phyloP scores from a whole-genome alignment of 495 filamentous ascomycete genomes.

The Echria macrotheca region DNA sequence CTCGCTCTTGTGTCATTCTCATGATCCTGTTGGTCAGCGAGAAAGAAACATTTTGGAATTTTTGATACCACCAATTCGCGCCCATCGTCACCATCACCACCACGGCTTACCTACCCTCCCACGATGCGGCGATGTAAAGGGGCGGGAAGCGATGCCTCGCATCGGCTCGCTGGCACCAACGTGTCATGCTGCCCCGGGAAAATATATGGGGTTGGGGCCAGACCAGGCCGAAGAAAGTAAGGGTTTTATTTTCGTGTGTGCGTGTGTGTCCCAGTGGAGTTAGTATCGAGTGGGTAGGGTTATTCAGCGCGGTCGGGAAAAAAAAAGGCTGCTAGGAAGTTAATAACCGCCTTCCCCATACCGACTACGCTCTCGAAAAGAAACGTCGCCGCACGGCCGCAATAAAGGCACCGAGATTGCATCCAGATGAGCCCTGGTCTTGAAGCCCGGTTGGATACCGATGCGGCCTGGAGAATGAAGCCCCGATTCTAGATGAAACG shows the following conservation, averaged over 20 bases:
- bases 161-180: slow-evolving; percentile 2
- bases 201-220: no score
- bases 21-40: no score
- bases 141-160: not conserved
- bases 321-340: no score
- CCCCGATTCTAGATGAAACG: slow-evolving; percentile 13
- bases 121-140: not conserved
- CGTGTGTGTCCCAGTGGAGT: no score
- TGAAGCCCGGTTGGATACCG: slow-evolving; percentile 10
- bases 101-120: not conserved
- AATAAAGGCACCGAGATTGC: slow-evolving; percentile 15
- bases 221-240: not conserved
- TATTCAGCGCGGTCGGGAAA: no score
- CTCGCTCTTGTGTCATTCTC: no score
- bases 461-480: slow-evolving; percentile 7
- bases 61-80: no score
- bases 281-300: no score
- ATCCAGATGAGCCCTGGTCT: slow-evolving; percentile 9
- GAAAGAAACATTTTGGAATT: no score
- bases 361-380: no score
- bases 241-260: not conserved
- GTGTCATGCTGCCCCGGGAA: slow-evolving; percentile 5
- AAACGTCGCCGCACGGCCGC: slow-evolving; percentile 4
- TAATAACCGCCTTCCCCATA: no score
- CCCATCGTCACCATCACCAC: not conserved